Evolutionary conservation across 108 stramenopile genomes (phyloP).

Genomic region (Hondaea fermentalgiana): DNA sequence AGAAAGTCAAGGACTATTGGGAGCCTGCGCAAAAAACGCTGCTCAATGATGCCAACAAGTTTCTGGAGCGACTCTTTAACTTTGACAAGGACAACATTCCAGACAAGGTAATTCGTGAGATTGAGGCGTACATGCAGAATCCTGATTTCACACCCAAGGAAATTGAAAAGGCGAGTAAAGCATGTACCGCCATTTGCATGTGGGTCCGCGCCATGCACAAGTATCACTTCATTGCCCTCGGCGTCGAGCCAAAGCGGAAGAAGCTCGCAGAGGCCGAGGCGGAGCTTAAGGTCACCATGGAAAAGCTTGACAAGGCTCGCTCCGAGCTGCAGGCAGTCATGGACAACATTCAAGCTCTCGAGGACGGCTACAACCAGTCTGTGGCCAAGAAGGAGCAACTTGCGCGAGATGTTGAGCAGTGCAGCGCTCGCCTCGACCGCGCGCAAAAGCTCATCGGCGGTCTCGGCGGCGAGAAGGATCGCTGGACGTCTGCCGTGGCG

Average conservation of each 20-base stretch:
- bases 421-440: slow-evolving; percentile 41
- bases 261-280: slow-evolving; percentile 45
- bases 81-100: slow-evolving; percentile 59
- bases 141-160: slow-evolving; percentile 53
- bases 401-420: slow-evolving; percentile 35
- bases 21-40: slow-evolving; percentile 42
- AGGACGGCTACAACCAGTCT: slow-evolving; percentile 37
- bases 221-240: slow-evolving; percentile 47
- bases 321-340: slow-evolving; percentile 38
- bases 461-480: slow-evolving; percentile 50
- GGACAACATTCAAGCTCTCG: slow-evolving; percentile 37
- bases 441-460: slow-evolving; percentile 55
- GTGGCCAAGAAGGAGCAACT: slow-evolving; percentile 48
- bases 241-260: slow-evolving; percentile 57
- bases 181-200: slow-evolving; percentile 57
- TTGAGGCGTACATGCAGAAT: slow-evolving; percentile 43
- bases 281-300: slow-evolving; percentile 42
- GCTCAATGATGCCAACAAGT: slow-evolving; percentile 44
- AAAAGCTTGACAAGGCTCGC: slow-evolving; percentile 33
- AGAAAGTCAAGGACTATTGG: slow-evolving; percentile 49
- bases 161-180: slow-evolving; percentile 48
- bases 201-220: slow-evolving; percentile 60
- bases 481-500: slow-evolving; percentile 43
- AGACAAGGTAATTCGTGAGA: slow-evolving; percentile 43
- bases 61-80: slow-evolving; percentile 44